These are phyloP conservation scores for Paecilomyces fulvus DNA, from an alignment of 2,329 filamentous ascomycete species.

Conservation along the genomic window DNA sequence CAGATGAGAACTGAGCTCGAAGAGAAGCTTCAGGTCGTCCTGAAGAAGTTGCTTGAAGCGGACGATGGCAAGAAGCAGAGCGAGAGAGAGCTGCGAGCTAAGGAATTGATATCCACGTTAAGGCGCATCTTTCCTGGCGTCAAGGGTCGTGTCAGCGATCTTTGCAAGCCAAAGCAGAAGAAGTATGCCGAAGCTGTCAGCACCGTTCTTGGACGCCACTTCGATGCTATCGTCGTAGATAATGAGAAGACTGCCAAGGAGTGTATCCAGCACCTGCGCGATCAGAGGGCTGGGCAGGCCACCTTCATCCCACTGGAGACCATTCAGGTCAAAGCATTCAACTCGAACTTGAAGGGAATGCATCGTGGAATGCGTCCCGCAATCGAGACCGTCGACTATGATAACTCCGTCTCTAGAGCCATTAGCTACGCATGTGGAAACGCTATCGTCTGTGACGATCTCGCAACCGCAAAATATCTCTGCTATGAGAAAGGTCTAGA, in stretches of 20 bases:
- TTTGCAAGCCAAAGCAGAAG: conserved; percentile 94
- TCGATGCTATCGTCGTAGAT: conserved; percentile 90
- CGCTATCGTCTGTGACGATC: conserved; percentile 84
- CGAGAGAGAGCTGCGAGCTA: conserved; percentile 67
- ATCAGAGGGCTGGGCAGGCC: conserved; percentile 76
- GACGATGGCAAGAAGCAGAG: conserved; percentile 79
- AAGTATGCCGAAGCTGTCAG: conserved; percentile 92
- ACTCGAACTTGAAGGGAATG: conserved; percentile 83
- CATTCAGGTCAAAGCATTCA: conserved; percentile 87
- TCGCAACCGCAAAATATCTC: conserved; percentile 79
- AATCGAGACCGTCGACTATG: conserved; percentile 94
- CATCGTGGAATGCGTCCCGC: conserved; percentile 75
- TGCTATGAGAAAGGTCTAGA: conserved; percentile 78
- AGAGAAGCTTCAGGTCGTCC: conserved; percentile 76
- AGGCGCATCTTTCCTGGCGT: conserved; percentile 91
- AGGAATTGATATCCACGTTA: conserved; percentile 75
- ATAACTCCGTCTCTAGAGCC: conserved; percentile 76
- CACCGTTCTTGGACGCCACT: conserved; percentile 83
- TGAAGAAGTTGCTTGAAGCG: conserved; percentile 73
- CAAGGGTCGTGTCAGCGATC: conserved; percentile 77
- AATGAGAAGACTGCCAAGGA: conserved; percentile 89
- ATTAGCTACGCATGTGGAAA: conserved; percentile 94
- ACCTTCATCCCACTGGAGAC: conserved; percentile 96
- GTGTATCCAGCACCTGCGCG: conserved; percentile 88
- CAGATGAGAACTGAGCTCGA: conserved; percentile 82